Evolutionary conservation across 2,329 filamentous ascomycete species (phyloP), one percentile per base, ranked within the genome.

Genomic region (Paradendryphiella salina): DNA sequence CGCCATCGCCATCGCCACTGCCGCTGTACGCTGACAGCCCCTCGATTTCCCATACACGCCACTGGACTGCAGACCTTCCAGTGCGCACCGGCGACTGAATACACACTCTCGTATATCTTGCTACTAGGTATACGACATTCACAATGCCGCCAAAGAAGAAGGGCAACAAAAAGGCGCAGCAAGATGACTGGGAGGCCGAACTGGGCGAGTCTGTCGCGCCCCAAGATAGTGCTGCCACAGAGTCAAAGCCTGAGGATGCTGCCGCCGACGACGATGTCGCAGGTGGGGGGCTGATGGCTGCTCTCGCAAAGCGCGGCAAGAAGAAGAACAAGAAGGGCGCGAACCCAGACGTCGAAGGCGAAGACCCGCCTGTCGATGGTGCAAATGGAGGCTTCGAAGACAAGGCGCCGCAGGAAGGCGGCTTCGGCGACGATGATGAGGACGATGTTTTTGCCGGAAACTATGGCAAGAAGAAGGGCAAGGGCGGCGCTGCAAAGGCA

Each of bases 131-230:
- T 31, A 39, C 40, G 14, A 34, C 46, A 32, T 31, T 46, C 75
- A 80, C 75, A 55, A 97, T 96, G 93, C 79, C 92, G 70, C 92
- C 92, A 57, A 96, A 96, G 80, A 95, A 94, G 82, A 96, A 96
- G 84, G 88, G 87, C 73, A 88, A 86, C 77, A 95, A 93, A 81
- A 86, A 86, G 75, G 86, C 85, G 73, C 84, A 89, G 71, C 90
- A 96, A 69, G 91, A 96, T 71, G 90, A 96, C 80, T 96, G 93
- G 93, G 94, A 97, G 75, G 86, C 89, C 48, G 91, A 96, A 59
- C 81, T 96, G 47, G 92, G 91, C 67, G 93, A 96, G 78, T 79
- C 81, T 54, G 81, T 85, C 67, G 83, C 84, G 59, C 85, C 88
- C 6, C 78, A 81, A 46, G 77, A 82, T 54, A 75, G 76, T 33